phyloP scores from a whole-genome alignment of 129 eudicot species.

The Smallanthus sonchifolius region DNA sequence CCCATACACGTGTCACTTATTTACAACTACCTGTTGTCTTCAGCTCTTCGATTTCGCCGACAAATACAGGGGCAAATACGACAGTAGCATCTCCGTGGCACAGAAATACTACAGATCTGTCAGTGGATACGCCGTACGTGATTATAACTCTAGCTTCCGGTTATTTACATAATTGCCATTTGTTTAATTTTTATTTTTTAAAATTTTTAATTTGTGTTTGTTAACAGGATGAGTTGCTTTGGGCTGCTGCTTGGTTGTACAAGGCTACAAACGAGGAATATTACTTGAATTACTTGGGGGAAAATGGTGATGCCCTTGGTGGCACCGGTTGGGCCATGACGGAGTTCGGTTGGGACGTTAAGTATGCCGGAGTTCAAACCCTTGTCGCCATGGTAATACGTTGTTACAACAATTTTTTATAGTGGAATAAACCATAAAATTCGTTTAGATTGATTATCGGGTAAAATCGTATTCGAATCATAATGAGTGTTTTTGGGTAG shows the following conservation, averaged over 20 bases:
- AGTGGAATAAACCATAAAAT: neutral
- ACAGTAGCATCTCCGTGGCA: slow-evolving; percentile 87
- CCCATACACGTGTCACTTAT: slow-evolving; percentile 16
- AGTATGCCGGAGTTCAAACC: slow-evolving; percentile 94
- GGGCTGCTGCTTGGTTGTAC: slow-evolving; percentile 99
- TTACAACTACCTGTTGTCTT: neutral
- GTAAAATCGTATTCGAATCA: too few species aligned
- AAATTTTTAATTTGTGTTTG: neutral
- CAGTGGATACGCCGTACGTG: slow-evolving; percentile 87
- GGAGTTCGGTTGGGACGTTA: slow-evolving; percentile 97
- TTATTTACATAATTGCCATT: neutral
- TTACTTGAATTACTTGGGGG: slow-evolving; percentile 78
- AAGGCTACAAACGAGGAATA: slow-evolving; percentile 78
- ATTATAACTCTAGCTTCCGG: neutral
- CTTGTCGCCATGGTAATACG: slow-evolving; percentile 72
- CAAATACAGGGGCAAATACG: slow-evolving; percentile 98
- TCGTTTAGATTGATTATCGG: too few species aligned
- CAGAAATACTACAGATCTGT: slow-evolving; percentile 95
- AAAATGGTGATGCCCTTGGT: slow-evolving; percentile 79
- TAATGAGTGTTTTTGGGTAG: too few species aligned
- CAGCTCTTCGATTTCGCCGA: slow-evolving; percentile 94
- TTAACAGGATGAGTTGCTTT: slow-evolving; percentile 77
- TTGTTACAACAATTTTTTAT: neutral
- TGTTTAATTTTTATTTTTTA: neutral
- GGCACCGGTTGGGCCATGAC: slow-evolving; percentile 99